These are phyloP conservation scores for Penicillium odoratum DNA, from an alignment of 495 filamentous ascomycete species.

Conservation along the genomic window DNA sequence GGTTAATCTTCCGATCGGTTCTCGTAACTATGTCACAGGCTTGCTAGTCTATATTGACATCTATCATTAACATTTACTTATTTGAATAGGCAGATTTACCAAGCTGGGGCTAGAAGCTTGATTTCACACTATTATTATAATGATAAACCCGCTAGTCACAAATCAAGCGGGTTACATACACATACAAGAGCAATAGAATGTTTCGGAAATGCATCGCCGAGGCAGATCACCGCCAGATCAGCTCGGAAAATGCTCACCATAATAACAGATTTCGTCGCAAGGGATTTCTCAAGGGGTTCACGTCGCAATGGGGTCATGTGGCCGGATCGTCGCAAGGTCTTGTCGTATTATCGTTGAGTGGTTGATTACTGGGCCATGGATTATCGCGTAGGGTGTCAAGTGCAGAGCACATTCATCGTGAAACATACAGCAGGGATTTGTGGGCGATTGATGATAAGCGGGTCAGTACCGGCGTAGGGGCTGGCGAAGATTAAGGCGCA, in stretches of 20 bases:
- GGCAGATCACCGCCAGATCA: slow-evolving; percentile 21
- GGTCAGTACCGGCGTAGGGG: neutral
- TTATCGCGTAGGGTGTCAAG: neutral
- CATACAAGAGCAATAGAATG: slow-evolving; percentile 5
- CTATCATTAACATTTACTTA: neutral
- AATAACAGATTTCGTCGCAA: neutral
- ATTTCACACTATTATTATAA: neutral
- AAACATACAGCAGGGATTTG: neutral
- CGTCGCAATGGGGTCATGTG: slow-evolving; percentile 14
- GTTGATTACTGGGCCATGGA: neutral
- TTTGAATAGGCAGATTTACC: neutral
- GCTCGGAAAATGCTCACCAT: slow-evolving; percentile 14
- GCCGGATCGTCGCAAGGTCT: slow-evolving; percentile 11
- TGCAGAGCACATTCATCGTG: neutral
- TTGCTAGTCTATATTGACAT: neutral
- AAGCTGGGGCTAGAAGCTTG: neutral
- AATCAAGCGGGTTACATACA: slow-evolving; percentile 7
- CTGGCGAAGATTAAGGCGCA: slow-evolving; percentile 4
- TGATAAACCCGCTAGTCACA: neutral
- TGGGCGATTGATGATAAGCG: neutral
- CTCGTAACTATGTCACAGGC: neutral
- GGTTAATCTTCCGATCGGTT: slow-evolving; percentile 6
- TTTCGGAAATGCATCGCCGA: slow-evolving; percentile 16
- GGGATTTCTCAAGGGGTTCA: neutral
- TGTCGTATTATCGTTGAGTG: neutral